phyloP scores from a whole-genome alignment of 2,329 filamentous ascomycete species.

The Neurospora sp. region DNA sequence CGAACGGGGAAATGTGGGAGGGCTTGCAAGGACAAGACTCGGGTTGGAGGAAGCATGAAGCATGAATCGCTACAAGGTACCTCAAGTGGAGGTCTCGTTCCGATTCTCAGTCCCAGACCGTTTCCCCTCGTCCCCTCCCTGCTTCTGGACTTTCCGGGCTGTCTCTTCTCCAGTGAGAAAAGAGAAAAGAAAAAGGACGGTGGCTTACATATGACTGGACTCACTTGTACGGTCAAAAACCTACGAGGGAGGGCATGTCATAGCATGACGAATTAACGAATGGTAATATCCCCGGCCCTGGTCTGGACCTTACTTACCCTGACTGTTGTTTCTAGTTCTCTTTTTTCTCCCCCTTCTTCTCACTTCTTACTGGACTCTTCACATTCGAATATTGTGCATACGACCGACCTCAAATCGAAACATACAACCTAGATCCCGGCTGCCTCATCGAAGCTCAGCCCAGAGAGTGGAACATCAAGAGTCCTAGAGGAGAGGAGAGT shows the following conservation, averaged over 20 bases:
- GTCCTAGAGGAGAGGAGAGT: not conserved
- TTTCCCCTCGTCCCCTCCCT: not conserved
- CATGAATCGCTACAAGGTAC: not conserved
- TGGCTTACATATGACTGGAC: not conserved
- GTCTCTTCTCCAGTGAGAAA: not conserved
- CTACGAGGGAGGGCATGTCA: not conserved
- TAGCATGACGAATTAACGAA: not conserved
- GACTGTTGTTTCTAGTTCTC: not conserved
- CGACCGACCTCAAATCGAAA: not conserved
- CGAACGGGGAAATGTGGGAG: not conserved
- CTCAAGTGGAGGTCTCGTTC: not conserved
- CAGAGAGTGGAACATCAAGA: not conserved
- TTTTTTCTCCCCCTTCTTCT: not conserved
- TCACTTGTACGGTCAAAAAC: not conserved
- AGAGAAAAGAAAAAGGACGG: not conserved
- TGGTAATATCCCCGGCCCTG: not conserved
- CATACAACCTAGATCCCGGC: not conserved
- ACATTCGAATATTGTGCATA: not conserved
- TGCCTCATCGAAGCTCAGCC: not conserved
- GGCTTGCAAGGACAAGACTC: not conserved
- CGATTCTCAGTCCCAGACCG: not conserved
- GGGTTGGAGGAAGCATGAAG: not conserved
- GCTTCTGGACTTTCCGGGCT: not conserved
- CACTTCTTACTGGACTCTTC: not conserved
- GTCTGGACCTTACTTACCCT: not conserved